A percentile compares a stretch with the other conserved stretches of the same genome.
Conservation (phyloP, 176 grass and related monocot species). For the Dendrocalamus sinicus region DNA sequence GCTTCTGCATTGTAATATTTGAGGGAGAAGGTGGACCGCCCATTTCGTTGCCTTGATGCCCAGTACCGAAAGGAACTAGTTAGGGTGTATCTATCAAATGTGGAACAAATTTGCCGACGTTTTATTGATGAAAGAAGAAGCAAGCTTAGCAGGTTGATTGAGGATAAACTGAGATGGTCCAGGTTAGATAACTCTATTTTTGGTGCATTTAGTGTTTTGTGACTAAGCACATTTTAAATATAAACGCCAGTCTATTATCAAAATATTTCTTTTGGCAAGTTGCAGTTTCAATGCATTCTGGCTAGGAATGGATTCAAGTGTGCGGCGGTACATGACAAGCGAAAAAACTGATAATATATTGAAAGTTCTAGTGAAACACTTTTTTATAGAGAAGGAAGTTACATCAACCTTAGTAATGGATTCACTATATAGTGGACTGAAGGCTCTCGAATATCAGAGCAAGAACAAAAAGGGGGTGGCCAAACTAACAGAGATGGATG, state of each 20-base stretch:
- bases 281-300: conserved; percentile 86
- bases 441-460: conserved; percentile 77
- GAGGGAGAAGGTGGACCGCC: conserved; percentile 91
- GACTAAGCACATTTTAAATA: background rate
- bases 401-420: conserved; percentile 93
- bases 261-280: conserved; percentile 13
- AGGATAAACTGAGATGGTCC: conserved; percentile 90
- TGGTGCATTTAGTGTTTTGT: background rate
- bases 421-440: conserved; percentile 73
- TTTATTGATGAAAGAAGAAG: conserved; percentile 91
- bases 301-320: conserved; percentile 65
- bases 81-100: conserved; percentile 93
- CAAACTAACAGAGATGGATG: conserved; percentile 65
- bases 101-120: conserved; percentile 90
- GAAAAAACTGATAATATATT: conserved; percentile 74
- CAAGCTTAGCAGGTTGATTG: conserved; percentile 78
- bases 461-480: conserved; percentile 58
- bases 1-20: conserved; percentile 64
- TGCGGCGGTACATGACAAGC: conserved; percentile 67
- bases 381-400: conserved; percentile 93
- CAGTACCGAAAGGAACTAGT: conserved; percentile 93
- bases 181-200: conserved; percentile 59
- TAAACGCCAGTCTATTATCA: background rate
- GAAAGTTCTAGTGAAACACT: conserved; percentile 82
- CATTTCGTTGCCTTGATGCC: conserved; percentile 88